Evolutionary conservation across 2,329 filamentous ascomycete genomes (phyloP), one percentile per base, ranked within the genome.

Genomic region (Exophiala xenobiotica): DNA sequence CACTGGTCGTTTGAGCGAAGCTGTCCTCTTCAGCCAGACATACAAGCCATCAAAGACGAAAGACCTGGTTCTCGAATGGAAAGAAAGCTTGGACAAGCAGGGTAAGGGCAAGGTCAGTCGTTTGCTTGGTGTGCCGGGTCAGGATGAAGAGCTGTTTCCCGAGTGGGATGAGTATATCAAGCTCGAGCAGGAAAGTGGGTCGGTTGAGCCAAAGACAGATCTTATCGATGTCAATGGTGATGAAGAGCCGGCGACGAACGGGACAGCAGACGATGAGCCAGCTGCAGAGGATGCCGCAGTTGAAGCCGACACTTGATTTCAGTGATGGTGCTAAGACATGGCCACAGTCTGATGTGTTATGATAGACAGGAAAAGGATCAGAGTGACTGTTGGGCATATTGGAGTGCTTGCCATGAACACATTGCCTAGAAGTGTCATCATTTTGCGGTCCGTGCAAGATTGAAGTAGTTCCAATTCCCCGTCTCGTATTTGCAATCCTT

Each of bases 91-190:
- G 42, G 91, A 96, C 68, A 88, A 89, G 72, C 79, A 78, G 46
- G 92, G 92, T 68, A 96, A 95, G 77, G 81, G 79, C 8, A 89
- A 93, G 60, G 87, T 97, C 3, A 83, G 87, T 8, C 87, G 92
- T 72, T 78, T 90, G 44, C 80, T 99, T 47, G 92, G 88, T 54
- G 79, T 89, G 0, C 93, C 93, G 0, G 87, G 83, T 0, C 85
- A 88, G 61, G 80, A 83, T 54, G 87, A 87, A 33, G 91, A 95
- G 2, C 79, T 99, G 61, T 99, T 99, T 74, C 92, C 92, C 0
- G 90, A 96, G 65, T 99, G 93, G 93, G 88, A 96, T 3, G 87
- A 93, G 70, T 96, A 89, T 76, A 67, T 97, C 62, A 79, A 80
- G 65, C 68, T 96, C 56, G 93, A 97, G 74, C 81, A 79, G 53